phyloP scores from a whole-genome alignment of 2,329 filamentous ascomycete species.

The Pseudogymnoascus sp. region DNA sequence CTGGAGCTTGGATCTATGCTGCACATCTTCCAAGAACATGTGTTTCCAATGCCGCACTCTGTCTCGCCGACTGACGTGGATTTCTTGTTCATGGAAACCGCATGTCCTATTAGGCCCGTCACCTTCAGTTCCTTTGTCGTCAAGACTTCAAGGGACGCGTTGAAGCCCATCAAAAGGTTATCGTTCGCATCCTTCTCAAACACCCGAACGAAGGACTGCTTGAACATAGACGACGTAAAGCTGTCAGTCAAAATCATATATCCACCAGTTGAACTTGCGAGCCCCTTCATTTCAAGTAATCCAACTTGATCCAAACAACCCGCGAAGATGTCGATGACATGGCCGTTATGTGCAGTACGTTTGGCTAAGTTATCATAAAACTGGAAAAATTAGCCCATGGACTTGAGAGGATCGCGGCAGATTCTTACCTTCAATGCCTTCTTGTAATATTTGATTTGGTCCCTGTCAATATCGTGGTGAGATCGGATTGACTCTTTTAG shows the following conservation, averaged over 20 bases:
- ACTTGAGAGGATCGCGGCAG: background rate
- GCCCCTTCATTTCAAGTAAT: slow-evolving; percentile 93
- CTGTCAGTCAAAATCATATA: slow-evolving; percentile 98
- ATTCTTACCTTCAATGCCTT: slow-evolving; percentile 80
- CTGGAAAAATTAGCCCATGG: slow-evolving; percentile 38
- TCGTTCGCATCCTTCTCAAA: slow-evolving; percentile 96
- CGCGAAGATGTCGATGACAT: slow-evolving; percentile 96
- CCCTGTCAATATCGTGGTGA: slow-evolving; percentile 96
- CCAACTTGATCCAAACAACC: slow-evolving; percentile 97
- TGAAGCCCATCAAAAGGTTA: slow-evolving; percentile 96
- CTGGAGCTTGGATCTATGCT: slow-evolving; percentile 90
- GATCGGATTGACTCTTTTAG: slow-evolving; percentile 94
- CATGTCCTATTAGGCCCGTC: slow-evolving; percentile 93
- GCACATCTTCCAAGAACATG: slow-evolving; percentile 99
- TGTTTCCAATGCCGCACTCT: slow-evolving; percentile 96
- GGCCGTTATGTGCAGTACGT: slow-evolving; percentile 89
- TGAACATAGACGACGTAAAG: slow-evolving; percentile 99
- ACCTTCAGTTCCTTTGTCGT: slow-evolving; percentile 99
- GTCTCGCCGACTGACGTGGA: slow-evolving; percentile 95
- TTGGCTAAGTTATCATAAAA: slow-evolving; percentile 96
- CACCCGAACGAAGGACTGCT: slow-evolving; percentile 92
- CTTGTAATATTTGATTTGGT: slow-evolving; percentile 99
- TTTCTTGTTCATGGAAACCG: slow-evolving; percentile 96
- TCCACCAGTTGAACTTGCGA: slow-evolving; percentile 91
- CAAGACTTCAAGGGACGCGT: slow-evolving; percentile 88